Evolutionary conservation across 805 yeast genomes (phyloP).

Genomic region (Kazachstania africana): DNA sequence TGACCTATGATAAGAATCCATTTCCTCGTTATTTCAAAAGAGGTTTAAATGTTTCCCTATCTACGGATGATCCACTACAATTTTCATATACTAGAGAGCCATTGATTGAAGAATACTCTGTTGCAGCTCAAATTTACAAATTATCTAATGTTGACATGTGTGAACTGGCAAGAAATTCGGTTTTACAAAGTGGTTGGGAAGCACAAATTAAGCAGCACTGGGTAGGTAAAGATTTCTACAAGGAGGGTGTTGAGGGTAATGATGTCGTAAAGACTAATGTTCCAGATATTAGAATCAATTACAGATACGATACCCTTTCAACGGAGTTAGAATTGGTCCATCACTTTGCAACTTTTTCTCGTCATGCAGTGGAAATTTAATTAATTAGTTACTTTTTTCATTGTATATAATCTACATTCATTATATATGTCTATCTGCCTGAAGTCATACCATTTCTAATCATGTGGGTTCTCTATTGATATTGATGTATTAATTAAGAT

Average conservation of each 20-base stretch:
- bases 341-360: conserved; percentile 37
- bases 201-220: conserved; percentile 77
- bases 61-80: conserved; percentile 96
- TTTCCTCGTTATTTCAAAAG: conserved; percentile 82
- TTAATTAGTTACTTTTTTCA: background rate
- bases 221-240: conserved; percentile 60
- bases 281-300: conserved; percentile 76
- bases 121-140: conserved; percentile 95
- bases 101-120: conserved; percentile 91
- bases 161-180: conserved; percentile 89
- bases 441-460: background rate
- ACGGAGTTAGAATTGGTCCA: conserved; percentile 61
- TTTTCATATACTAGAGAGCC: conserved; percentile 97
- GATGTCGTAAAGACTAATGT: conserved; percentile 91
- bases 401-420: background rate
- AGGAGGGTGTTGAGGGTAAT: conserved; percentile 64
- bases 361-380: too few species aligned
- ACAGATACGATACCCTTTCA: conserved; percentile 68
- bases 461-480: too few species aligned
- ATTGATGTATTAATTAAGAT: background rate
- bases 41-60: conserved; percentile 87
- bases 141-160: conserved; percentile 94
- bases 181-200: conserved; percentile 90
- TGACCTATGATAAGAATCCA: conserved; percentile 95
- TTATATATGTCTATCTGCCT: background rate